phyloP scores from a whole-genome alignment of 2,329 filamentous ascomycete genomes.

The Fusarium praegraminearum region DNA sequence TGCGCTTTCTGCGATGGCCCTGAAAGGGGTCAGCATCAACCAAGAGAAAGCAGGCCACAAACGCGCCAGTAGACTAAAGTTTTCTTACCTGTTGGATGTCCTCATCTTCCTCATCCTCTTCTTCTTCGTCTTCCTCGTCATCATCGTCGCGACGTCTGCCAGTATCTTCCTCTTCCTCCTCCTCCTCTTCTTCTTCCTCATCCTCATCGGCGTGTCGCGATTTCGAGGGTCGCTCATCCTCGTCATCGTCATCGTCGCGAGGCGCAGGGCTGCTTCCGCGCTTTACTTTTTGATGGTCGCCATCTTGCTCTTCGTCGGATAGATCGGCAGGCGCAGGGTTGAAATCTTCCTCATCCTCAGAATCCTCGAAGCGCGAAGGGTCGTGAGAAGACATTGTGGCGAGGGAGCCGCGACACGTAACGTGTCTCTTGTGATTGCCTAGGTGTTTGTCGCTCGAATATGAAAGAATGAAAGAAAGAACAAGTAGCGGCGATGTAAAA shows the following conservation, averaged over 20 bases:
- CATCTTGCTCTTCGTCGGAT: constrained; percentile 70
- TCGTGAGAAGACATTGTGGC: constrained; percentile 61
- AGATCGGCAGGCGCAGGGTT: constrained; percentile 81
- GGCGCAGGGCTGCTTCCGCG: constrained; percentile 56
- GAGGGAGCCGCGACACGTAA: constrained; percentile 35
- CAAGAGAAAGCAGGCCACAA: not conserved
- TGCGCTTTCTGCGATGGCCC: constrained; percentile 83
- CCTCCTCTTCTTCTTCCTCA: constrained; percentile 52
- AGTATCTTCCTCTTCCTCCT: constrained; percentile 53
- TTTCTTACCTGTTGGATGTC: constrained; percentile 73
- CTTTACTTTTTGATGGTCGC: constrained; percentile 56
- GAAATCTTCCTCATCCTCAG: constrained; percentile 88
- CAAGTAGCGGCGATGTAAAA: constrained; percentile 4
- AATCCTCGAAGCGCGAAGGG: constrained; percentile 66
- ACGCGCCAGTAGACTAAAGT: constrained; percentile 3
- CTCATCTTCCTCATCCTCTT: constrained; percentile 72
- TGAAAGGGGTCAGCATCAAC: constrained; percentile 48
- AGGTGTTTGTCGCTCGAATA: not conserved
- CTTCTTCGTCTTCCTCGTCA: constrained; percentile 69
- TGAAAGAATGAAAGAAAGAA: constrained; percentile 19
- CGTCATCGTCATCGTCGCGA: constrained; percentile 53
- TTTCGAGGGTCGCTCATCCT: constrained; percentile 51
- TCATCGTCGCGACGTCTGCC: constrained; percentile 54
- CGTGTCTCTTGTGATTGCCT: constrained; percentile 26
- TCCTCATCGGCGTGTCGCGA: constrained; percentile 56